Evolutionary conservation across 345 rosid genomes (phyloP).

Genomic region (Pistacia integerrima): DNA sequence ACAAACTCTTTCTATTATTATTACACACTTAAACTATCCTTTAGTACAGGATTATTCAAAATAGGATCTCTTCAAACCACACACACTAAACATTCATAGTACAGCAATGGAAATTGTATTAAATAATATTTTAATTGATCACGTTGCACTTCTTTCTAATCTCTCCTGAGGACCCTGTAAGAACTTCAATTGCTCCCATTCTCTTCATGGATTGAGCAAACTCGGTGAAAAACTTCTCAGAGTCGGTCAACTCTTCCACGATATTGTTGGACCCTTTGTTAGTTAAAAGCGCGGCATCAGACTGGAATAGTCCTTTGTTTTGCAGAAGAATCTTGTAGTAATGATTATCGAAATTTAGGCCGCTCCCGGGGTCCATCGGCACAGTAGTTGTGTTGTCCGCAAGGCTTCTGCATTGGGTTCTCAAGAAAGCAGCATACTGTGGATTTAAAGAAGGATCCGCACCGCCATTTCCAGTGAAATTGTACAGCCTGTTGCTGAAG

Average conservation of each 20-base stretch:
- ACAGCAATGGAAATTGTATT: too few relatives aligned
- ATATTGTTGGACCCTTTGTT: constrained; percentile 10
- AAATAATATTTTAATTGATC: constrained; percentile 9
- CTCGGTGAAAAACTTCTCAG: constrained; percentile 16
- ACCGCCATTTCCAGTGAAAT: constrained; percentile 45
- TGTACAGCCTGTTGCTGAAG: constrained; percentile 41
- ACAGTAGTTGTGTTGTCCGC: constrained; percentile 17
- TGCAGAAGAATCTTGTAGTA: constrained; percentile 29
- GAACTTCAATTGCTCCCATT: constrained; percentile 31
- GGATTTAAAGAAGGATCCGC: constrained; percentile 37
- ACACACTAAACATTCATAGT: too few relatives aligned
- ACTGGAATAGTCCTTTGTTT: constrained; percentile 30
- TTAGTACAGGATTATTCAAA: too few relatives aligned
- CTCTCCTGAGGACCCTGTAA: constrained; percentile 39
- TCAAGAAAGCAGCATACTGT: constrained; percentile 30
- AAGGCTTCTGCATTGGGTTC: constrained; percentile 23
- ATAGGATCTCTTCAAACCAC: too few relatives aligned
- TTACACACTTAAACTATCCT: too few relatives aligned
- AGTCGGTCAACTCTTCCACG: constrained; percentile 6
- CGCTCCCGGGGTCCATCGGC: constrained; percentile 23
- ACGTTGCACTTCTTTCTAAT: constrained; percentile 35
- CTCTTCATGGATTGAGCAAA: constrained; percentile 39
- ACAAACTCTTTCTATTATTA: too few relatives aligned
- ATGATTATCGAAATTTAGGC: constrained; percentile 22
- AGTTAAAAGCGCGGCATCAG: constrained; percentile 38